phyloP scores from a whole-genome alignment of 2,329 filamentous ascomycete genomes.

The Ceratocystis alfenasii region DNA sequence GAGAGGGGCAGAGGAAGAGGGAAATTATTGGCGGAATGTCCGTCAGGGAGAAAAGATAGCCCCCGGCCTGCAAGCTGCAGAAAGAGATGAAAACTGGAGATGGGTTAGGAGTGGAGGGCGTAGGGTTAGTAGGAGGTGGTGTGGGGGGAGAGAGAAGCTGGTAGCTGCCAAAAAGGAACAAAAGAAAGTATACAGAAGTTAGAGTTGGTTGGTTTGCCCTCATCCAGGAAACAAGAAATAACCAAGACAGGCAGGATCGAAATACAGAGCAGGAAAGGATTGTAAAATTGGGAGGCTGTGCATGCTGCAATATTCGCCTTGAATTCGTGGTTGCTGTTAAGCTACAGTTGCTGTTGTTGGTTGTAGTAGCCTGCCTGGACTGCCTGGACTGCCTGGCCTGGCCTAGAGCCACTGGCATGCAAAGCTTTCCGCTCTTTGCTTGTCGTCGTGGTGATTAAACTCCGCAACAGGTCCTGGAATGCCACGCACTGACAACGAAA shows the following conservation, averaged over 20 bases:
- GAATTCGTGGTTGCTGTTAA: not conserved
- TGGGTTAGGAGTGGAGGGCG: not conserved
- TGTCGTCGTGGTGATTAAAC: not conserved
- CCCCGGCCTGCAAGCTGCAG: not conserved
- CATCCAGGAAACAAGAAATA: not conserved
- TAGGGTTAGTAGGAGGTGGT: too few species aligned
- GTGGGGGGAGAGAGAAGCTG: too few species aligned
- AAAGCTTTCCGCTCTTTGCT: not conserved
- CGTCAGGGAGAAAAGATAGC: not conserved
- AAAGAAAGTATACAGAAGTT: not conserved
- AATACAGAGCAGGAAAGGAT: not conserved
- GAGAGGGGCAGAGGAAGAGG: not conserved
- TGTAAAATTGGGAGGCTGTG: not conserved
- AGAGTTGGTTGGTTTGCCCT: not conserved
- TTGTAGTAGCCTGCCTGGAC: not conserved
- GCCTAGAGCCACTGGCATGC: too few species aligned
- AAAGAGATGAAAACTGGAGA: slow-evolving; percentile 10
- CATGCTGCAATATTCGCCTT: not conserved
- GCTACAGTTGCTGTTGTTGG: not conserved
- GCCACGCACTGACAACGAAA: not conserved
- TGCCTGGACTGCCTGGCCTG: not conserved
- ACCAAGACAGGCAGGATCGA: too few species aligned
- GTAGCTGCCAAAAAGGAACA: not conserved
- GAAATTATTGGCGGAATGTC: not conserved
- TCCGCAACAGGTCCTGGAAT: not conserved